phyloP scores from a whole-genome alignment of 2,329 filamentous ascomycete genomes.

The Fonsecaea erecta region DNA sequence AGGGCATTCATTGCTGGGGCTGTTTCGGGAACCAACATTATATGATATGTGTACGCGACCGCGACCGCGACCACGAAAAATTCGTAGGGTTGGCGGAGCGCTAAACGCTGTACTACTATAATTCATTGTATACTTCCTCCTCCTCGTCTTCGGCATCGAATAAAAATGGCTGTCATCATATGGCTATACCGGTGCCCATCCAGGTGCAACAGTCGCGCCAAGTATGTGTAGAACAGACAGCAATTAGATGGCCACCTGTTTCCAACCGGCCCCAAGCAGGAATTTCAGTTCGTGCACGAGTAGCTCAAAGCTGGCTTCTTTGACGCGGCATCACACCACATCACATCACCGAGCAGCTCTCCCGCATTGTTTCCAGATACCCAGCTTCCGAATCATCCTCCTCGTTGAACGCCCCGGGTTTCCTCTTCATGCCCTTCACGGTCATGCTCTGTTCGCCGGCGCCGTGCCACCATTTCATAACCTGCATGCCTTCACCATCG shows the following conservation, averaged over 20 bases:
- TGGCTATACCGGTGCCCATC: too few relatives aligned
- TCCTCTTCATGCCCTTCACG: conserved; percentile 73
- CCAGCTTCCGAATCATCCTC: conserved; percentile 40
- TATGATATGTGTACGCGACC: too few relatives aligned
- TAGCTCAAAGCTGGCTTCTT: neutral
- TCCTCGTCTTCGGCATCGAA: too few relatives aligned
- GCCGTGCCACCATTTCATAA: conserved; percentile 89
- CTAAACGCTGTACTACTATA: too few relatives aligned
- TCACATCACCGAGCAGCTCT: conserved; percentile 53
- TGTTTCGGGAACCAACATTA: too few relatives aligned
- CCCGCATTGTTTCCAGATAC: conserved; percentile 36
- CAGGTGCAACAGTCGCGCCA: neutral
- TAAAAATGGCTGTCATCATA: too few relatives aligned
- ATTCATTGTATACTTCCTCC: too few relatives aligned
- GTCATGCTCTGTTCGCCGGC: conserved; percentile 81
- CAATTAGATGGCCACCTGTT: neutral
- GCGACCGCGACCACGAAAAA: too few relatives aligned
- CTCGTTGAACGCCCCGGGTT: conserved; percentile 44
- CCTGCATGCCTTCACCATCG: conserved; percentile 72
- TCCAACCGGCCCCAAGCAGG: neutral
- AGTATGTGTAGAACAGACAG: neutral
- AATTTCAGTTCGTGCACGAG: neutral
- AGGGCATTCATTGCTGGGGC: too few relatives aligned
- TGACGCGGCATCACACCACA: too few relatives aligned
- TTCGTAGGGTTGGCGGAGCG: too few relatives aligned